Evolutionary conservation across 2,329 filamentous ascomycete genomes (phyloP).

Genomic region (Cordyceps farinosa): DNA sequence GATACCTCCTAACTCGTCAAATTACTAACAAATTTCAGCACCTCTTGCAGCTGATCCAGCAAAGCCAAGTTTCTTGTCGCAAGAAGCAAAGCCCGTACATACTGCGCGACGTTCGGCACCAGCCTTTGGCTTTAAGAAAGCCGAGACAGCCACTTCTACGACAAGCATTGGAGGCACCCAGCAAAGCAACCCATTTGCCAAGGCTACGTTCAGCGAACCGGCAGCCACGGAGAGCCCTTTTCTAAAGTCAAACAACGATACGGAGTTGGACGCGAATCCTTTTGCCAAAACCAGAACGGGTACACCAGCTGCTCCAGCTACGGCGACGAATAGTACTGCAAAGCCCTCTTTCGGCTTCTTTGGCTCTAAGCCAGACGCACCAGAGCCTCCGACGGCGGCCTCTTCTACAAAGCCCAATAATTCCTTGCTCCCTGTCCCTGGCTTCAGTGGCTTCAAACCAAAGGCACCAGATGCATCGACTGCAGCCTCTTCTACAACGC

Average conservation of each 20-base stretch:
- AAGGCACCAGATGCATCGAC: background rate
- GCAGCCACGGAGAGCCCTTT: background rate
- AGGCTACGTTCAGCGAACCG: background rate
- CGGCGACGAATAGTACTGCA: background rate
- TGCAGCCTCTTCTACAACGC: background rate
- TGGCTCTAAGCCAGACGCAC: background rate
- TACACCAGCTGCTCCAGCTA: background rate
- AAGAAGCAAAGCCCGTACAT: background rate
- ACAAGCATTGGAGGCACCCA: background rate
- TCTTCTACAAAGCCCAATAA: background rate
- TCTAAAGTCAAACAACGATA: background rate
- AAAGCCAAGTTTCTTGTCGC: background rate
- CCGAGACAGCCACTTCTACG: background rate
- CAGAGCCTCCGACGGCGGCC: background rate
- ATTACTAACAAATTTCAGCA: conserved; percentile 5
- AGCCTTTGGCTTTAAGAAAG: background rate
- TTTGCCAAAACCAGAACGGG: background rate
- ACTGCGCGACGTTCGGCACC: background rate
- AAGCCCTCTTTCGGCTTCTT: background rate
- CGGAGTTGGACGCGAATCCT: background rate
- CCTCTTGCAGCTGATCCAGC: background rate
- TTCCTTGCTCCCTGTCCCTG: background rate
- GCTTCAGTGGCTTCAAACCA: background rate
- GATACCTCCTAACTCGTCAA: background rate
- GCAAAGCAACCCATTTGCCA: conserved; percentile 4